Conservation (phyloP, 2,329 filamentous ascomycete genomes). For the Cercospora janseana region DNA sequence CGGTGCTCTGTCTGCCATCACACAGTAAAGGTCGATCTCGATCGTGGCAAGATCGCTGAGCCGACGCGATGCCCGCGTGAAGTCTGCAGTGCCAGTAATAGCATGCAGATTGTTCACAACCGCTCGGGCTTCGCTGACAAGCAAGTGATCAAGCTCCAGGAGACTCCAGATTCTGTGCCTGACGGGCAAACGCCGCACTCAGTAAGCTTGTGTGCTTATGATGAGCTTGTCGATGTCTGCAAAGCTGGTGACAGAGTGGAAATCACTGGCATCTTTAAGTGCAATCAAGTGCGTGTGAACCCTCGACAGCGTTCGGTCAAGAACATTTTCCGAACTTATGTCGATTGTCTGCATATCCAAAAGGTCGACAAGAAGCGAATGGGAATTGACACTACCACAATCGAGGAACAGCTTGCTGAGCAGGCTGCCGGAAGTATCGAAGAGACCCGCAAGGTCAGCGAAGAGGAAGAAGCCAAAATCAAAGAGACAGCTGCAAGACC, state of each 20-base stretch:
- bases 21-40: constrained; percentile 84
- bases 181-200: constrained; percentile 97
- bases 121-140: constrained; percentile 93
- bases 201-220: constrained; percentile 92
- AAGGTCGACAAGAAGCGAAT: constrained; percentile 95
- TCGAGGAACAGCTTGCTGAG: constrained; percentile 78
- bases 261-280: constrained; percentile 94
- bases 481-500: constrained; percentile 71
- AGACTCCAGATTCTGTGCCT: constrained; percentile 91
- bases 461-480: constrained; percentile 89
- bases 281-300: constrained; percentile 89
- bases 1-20: constrained; percentile 91
- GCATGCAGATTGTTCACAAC: constrained; percentile 98
- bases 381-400: constrained; percentile 84
- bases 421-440: constrained; percentile 69
- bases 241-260: constrained; percentile 96
- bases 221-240: constrained; percentile 95
- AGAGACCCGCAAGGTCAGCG: constrained; percentile 76
- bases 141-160: constrained; percentile 97
- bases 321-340: constrained; percentile 95
- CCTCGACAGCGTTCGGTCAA: constrained; percentile 89
- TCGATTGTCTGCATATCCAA: constrained; percentile 92
- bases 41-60: constrained; percentile 93
- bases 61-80: constrained; percentile 84
- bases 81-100: constrained; percentile 81